A percentile compares a stretch with the other conserved stretches of the same genome.
Evolutionary conservation across 805 yeast species (phyloP).

Genomic region (Spathaspora arborariae): DNA sequence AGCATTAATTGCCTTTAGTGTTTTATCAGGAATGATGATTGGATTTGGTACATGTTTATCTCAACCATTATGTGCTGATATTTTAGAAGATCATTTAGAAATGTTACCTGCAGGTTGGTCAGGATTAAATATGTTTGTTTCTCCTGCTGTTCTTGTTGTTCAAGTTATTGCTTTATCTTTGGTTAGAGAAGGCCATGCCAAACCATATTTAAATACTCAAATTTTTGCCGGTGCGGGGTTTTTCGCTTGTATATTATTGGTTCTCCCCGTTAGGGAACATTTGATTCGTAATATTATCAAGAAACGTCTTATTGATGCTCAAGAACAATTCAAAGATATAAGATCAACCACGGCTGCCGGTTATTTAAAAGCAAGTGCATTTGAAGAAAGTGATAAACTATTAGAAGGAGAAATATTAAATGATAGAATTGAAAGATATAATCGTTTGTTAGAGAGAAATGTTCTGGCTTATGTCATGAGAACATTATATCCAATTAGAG

Average conservation of each 20-base stretch:
- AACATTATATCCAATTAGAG: constrained; percentile 18
- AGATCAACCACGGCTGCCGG: constrained; percentile 1
- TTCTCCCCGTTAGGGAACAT: constrained; percentile 49
- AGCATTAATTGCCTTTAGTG: constrained; percentile 22
- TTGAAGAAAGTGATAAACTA: constrained; percentile 3
- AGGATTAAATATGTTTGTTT: constrained; percentile 26
- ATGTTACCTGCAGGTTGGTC: constrained; percentile 37
- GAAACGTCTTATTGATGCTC: constrained; percentile 8
- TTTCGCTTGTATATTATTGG: constrained; percentile 36
- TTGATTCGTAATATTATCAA: constrained; percentile 40
- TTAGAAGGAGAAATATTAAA: constrained; percentile 8
- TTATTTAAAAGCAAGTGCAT: neutral
- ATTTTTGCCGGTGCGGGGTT: constrained; percentile 52
- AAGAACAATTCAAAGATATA: constrained; percentile 1
- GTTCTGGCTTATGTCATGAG: constrained; percentile 11
- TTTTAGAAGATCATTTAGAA: constrained; percentile 11
- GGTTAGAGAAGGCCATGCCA: constrained; percentile 12
- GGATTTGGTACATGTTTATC: constrained; percentile 25
- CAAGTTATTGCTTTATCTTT: constrained; percentile 55
- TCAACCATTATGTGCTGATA: constrained; percentile 20
- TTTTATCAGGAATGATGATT: constrained; percentile 24
- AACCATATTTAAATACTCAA: constrained; percentile 55
- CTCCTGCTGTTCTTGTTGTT: constrained; percentile 34
- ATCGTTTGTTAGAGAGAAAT: constrained; percentile 1
- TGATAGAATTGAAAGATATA: constrained; percentile 15